phyloP scores from a whole-genome alignment of 2,329 filamentous ascomycete species.

The Rutstroemia sp. region DNA sequence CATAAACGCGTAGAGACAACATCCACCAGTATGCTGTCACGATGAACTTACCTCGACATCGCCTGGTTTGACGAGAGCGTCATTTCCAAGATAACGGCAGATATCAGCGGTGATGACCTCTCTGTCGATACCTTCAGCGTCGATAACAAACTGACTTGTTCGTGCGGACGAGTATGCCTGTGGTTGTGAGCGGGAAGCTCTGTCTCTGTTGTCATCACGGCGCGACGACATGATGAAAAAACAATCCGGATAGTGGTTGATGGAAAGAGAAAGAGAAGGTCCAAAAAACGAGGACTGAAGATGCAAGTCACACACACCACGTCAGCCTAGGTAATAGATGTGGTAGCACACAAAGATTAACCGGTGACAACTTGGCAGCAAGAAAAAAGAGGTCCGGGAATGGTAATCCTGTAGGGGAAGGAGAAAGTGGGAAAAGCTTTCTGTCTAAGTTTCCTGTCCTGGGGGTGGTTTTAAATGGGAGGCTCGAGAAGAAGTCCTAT shows the following conservation, averaged over 20 bases:
- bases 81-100: constrained; percentile 76
- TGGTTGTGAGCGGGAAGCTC: constrained; percentile 27
- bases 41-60: constrained; percentile 57
- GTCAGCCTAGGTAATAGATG: constrained; percentile 26
- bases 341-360: constrained; percentile 21
- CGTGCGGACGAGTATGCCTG: constrained; percentile 34
- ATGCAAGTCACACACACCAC: constrained; percentile 29
- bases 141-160: constrained; percentile 75
- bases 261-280: constrained; percentile 26
- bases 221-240: constrained; percentile 5
- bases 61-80: constrained; percentile 70
- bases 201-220: constrained; percentile 15
- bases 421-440: constrained; percentile 5
- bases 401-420: background rate
- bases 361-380: constrained; percentile 11
- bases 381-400: constrained; percentile 14
- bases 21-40: too few relatives aligned
- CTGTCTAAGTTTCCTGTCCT: background rate
- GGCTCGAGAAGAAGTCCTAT: constrained; percentile 22
- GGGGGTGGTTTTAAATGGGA: constrained; percentile 11
- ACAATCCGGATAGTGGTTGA: constrained; percentile 22
- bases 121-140: constrained; percentile 72
- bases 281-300: constrained; percentile 24
- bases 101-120: constrained; percentile 82
- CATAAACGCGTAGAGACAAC: too few relatives aligned